These are phyloP conservation scores for Dactylellina cionopaga DNA, from an alignment of 2,329 filamentous ascomycete genomes.

Conservation along the genomic window DNA sequence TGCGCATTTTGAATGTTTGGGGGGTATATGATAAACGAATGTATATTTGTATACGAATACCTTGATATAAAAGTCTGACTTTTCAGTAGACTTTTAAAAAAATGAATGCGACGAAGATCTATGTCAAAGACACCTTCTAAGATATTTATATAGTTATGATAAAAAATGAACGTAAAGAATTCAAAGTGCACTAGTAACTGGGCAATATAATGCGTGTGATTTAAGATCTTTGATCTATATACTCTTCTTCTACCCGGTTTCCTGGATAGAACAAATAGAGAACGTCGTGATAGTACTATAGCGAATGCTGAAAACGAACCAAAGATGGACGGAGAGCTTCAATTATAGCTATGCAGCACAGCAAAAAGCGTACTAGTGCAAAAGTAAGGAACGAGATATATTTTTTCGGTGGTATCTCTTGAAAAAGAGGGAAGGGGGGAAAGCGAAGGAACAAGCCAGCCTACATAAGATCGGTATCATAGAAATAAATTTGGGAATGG, in stretches of 20 bases:
- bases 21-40: neutral
- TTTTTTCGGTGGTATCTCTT: neutral
- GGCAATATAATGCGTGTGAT: neutral
- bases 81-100: conserved; percentile 2
- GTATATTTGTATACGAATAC: conserved; percentile 8
- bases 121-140: neutral
- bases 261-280: neutral
- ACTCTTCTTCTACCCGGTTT: conserved; percentile 2
- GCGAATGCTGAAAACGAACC: neutral
- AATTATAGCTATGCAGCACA: too few species aligned
- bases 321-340: too few species aligned
- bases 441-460: too few species aligned
- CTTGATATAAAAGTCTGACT: neutral
- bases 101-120: neutral
- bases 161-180: neutral
- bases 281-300: neutral
- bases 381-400: neutral
- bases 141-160: neutral
- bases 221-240: conserved; percentile 4
- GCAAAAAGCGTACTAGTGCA: too few species aligned
- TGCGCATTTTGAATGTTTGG: conserved; percentile 14
- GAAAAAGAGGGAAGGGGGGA: too few species aligned
- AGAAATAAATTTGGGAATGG: too few species aligned
- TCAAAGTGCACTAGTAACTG: too few species aligned
- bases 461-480: too few species aligned